Evolutionary conservation across 805 yeast species (phyloP), one percentile per base, ranked within the genome.

Genomic region (Tetrapisispora arboricola): DNA sequence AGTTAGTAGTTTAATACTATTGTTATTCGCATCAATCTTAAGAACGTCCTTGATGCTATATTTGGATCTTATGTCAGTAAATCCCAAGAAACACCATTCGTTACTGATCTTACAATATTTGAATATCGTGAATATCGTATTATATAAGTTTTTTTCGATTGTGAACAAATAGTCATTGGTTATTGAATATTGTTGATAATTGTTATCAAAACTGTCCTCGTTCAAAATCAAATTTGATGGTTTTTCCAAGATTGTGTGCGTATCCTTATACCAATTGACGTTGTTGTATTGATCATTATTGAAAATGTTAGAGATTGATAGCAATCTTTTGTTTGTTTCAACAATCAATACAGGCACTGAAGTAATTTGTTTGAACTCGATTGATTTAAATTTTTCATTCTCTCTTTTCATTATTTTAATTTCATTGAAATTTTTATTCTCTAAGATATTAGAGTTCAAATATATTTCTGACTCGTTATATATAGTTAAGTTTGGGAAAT

Each of bases 1-100:
- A 18, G 30, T 25, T 4, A 38, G 16, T 32, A 38, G 19, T 25
- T 13, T 38, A 17, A 38, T 24, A 19, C 12, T 25, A 13, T 38
- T 21, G 10, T n/a, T 29, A 13, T 28, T 15, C 12, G 13, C 9
- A 15, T 26, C 11, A 3, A 39, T 7, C 11, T 39, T 26, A 4
- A 18, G 27, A 12, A 49, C 49, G 19, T 42, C 44, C 17, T 21
- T 38, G 32, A 53, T 42, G 27, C 46, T 47, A 39, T 43, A 53
- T 29, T 49, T 51, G 13, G 57, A 48, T 18, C 46, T 41, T 25
- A 53, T 39, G 38, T 53, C 57, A 17, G 43, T 36, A 34, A 46
- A 53, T 12, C 55, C 55, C 16, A 46, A 33, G 12, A 44, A 47
- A 8, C 39, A 9, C 57, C 57, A 53, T 21, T 35, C 40, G 11